Conservation (phyloP, 2,329 filamentous ascomycete species). For the Fusarium penzigii region DNA sequence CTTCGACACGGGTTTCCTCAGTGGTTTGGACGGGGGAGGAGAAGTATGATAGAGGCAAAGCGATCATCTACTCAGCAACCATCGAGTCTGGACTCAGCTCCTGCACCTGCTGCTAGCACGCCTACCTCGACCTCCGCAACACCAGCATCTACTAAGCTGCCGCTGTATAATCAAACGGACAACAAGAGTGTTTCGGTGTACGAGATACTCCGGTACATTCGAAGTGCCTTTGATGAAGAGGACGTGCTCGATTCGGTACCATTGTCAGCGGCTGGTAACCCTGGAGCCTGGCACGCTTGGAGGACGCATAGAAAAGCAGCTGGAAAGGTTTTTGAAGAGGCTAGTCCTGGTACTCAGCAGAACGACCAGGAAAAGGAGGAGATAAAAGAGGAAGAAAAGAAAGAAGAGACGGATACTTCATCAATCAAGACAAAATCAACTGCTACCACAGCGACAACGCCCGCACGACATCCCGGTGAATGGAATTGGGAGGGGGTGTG, state of each 20-base stretch:
- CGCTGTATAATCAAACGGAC: slow-evolving; percentile 43
- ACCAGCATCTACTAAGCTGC: slow-evolving; percentile 29
- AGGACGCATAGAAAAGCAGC: slow-evolving; percentile 60
- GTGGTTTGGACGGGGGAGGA: slow-evolving; percentile 73
- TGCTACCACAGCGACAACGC: background rate
- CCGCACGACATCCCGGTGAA: slow-evolving; percentile 60
- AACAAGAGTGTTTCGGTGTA: slow-evolving; percentile 56
- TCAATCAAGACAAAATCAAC: slow-evolving; percentile 12
- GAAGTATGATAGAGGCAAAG: slow-evolving; percentile 40
- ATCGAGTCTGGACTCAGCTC: slow-evolving; percentile 28
- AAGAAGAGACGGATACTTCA: slow-evolving; percentile 8
- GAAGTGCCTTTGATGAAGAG: slow-evolving; percentile 78
- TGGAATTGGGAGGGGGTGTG: slow-evolving; percentile 99
- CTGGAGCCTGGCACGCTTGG: slow-evolving; percentile 95
- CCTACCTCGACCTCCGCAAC: slow-evolving; percentile 36
- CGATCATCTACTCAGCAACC: slow-evolving; percentile 44
- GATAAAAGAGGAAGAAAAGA: background rate
- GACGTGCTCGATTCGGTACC: slow-evolving; percentile 76
- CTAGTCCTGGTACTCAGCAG: background rate
- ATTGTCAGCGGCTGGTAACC: slow-evolving; percentile 81
- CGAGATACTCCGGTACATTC: slow-evolving; percentile 77
- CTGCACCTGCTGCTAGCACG: slow-evolving; percentile 16
- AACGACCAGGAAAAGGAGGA: background rate
- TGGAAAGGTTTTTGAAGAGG: slow-evolving; percentile 28
- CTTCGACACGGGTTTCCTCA: slow-evolving; percentile 85